Evolutionary conservation across 2,329 filamentous ascomycete genomes (phyloP).

Genomic region (Neoarthrinium moseri): DNA sequence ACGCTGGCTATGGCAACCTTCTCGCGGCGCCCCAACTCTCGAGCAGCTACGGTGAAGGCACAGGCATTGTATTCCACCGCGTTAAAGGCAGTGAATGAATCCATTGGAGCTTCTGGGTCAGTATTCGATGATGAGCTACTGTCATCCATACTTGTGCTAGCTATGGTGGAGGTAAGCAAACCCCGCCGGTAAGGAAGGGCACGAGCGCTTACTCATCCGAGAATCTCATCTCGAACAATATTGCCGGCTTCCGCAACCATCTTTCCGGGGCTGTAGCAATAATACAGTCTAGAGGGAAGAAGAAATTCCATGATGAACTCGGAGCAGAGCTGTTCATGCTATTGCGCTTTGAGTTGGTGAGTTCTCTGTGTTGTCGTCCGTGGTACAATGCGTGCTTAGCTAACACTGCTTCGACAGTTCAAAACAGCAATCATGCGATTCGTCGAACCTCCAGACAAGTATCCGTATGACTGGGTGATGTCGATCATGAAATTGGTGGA

Average conservation of each 20-base stretch:
- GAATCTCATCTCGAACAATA: background rate
- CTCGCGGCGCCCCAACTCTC: background rate
- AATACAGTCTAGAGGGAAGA: background rate
- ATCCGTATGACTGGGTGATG: background rate
- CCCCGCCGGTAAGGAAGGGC: no score
- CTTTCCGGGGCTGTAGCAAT: constrained; percentile 1
- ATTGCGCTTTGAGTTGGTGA: background rate
- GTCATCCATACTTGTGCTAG: background rate
- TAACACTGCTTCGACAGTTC: background rate
- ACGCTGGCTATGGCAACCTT: constrained; percentile 1
- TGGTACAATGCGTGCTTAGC: background rate
- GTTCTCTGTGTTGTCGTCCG: background rate
- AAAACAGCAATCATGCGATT: constrained; percentile 1
- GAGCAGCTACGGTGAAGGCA: background rate
- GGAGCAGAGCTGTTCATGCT: constrained; percentile 1
- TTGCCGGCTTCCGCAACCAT: background rate
- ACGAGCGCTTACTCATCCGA: no score
- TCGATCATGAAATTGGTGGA: constrained; percentile 2
- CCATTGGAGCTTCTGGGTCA: background rate
- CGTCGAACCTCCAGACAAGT: constrained; percentile 1
- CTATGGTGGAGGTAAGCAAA: constrained; percentile 1
- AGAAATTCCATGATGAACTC: background rate
- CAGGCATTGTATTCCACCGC: background rate
- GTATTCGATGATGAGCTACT: constrained; percentile 3
- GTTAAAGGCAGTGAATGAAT: background rate